Evolutionary conservation across 345 rosid species (phyloP).

Genomic region (Murraya koenigii): DNA sequence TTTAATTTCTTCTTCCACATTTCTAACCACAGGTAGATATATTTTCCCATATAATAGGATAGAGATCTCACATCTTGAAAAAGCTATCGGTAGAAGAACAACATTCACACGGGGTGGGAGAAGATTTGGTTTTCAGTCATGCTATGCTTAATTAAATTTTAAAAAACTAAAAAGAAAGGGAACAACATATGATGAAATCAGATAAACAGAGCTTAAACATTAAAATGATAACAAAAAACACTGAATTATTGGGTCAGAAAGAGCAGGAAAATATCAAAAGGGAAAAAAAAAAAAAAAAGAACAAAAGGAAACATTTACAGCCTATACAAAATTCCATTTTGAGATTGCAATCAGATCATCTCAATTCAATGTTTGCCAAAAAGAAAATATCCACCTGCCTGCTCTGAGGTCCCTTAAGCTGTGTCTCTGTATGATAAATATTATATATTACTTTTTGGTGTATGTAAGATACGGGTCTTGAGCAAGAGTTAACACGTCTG

Average conservation of each 20-base stretch:
- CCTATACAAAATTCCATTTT: constrained; percentile 43
- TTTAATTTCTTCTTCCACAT: no score
- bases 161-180: neutral
- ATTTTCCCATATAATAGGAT: no score
- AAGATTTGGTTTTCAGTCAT: neutral
- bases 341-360: constrained; percentile 13
- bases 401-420: constrained; percentile 13
- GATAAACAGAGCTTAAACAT: neutral
- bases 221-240: neutral
- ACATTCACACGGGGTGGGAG: no score
- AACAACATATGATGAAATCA: neutral
- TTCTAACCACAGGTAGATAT: no score
- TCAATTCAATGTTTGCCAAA: neutral
- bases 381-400: constrained; percentile 19
- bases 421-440: constrained; percentile 16
- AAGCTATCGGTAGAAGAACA: no score
- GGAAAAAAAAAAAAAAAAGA: neutral
- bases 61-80: no score
- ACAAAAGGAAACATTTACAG: constrained; percentile 31
- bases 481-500: constrained; percentile 80
- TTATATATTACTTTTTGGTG: constrained; percentile 46
- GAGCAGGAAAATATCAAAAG: constrained; percentile 1
- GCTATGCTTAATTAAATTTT: neutral
- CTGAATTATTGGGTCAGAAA: neutral
- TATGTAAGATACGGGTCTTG: constrained; percentile 84